Evolutionary conservation across 208 protist genomes (phyloP), one percentile per base, ranked within the genome.

Genomic region (Lotmaria passim): DNA sequence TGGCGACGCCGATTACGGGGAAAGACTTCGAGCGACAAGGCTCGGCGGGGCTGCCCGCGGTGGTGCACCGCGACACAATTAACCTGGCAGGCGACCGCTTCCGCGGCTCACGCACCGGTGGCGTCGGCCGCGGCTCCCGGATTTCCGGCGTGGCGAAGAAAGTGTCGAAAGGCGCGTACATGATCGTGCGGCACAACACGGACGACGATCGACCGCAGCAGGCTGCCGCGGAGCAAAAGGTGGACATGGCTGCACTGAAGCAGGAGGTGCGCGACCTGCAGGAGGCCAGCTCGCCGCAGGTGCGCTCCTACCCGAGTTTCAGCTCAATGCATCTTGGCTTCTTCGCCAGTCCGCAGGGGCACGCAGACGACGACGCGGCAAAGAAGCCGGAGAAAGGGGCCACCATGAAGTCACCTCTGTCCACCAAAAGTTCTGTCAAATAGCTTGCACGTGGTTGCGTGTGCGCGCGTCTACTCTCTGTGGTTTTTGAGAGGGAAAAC

Each of bases 291-390:
- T 92, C 86, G 12, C 78, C 82, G 14, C 82, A 86, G 44, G 56
- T 87, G 2, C 80, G 78, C 41, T 85, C 80, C 8, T 92, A 89
- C 73, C 86, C 86, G 19, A 81, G 60, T 50, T 89, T 92, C 56
- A 38, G 75, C 26, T 70, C 70, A 26, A 79, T 88, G 69, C 67
- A 76, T 14, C 64, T 87, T 1, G 61, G 59, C 10, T 83, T 87
- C 36, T 70, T 64, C 10, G 51, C 46, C 15, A 31, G 11, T 30
- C 10, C 51, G 3, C 66, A 66, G 2, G 60, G 59, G 23, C 50
- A 64, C 24, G 15, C 67, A n/a, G 64, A 73, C n/a, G 65, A 66
- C 23, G 39, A 33, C 38, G 36, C 48, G 3, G 39, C n/a, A 17
- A 68, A 30, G 50, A 44, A 52, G 7, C 26, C 28, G 6, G 69